These are phyloP conservation scores for Globisporangium alternatum DNA, from an alignment of 352 stramenopile genomes.

Conservation along the genomic window DNA sequence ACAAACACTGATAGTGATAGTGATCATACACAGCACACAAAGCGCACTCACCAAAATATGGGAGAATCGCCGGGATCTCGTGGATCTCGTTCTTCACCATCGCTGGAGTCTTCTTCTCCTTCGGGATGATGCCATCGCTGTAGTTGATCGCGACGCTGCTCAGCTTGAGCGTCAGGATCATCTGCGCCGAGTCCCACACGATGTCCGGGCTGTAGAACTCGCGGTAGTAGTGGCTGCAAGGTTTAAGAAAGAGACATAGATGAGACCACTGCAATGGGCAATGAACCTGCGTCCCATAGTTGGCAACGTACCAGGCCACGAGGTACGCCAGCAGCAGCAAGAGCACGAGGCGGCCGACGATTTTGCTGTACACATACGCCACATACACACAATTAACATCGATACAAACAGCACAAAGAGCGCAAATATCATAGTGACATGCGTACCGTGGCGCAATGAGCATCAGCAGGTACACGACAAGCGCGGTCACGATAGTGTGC, in stretches of 20 bases:
- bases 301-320: constrained; percentile 41
- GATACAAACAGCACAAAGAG: background rate
- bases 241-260: background rate
- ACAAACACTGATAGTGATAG: background rate
- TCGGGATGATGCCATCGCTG: constrained; percentile 63
- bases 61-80: constrained; percentile 55
- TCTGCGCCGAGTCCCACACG: constrained; percentile 84
- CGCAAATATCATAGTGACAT: background rate
- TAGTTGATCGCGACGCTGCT: constrained; percentile 82
- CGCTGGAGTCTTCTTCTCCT: constrained; percentile 68
- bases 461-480: constrained; percentile 71
- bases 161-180: constrained; percentile 85
- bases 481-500: constrained; percentile 61
- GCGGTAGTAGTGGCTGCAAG: constrained; percentile 75
- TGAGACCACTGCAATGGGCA: background rate
- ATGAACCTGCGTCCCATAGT: background rate
- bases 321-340: constrained; percentile 63
- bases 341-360: constrained; percentile 66
- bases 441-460: constrained; percentile 51
- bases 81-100: constrained; percentile 77
- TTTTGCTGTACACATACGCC: constrained; percentile 31
- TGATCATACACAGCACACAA: background rate
- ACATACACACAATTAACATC: background rate
- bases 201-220: constrained; percentile 78
- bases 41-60: constrained; percentile 58